A percentile compares a stretch with the other conserved stretches of the same genome.
Evolutionary conservation across 176 grass and related monocot genomes (phyloP).

Genomic region (Pontederia crassipes): DNA sequence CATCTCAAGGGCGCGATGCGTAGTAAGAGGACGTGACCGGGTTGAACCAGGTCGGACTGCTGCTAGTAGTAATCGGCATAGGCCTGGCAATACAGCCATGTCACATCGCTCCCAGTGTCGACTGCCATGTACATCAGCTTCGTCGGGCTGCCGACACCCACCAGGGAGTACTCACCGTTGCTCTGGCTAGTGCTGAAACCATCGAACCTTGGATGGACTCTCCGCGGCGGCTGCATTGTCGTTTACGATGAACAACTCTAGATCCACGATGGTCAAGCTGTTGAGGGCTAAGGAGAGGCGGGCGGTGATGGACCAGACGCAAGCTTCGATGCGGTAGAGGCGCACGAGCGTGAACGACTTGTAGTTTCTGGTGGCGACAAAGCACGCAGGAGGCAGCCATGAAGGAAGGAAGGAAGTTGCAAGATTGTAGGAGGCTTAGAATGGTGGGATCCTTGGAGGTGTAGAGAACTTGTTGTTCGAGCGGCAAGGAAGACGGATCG

Average conservation of each 20-base stretch:
- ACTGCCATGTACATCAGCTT: too few species aligned
- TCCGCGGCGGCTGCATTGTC: not conserved
- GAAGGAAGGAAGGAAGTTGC: conserved; percentile 41
- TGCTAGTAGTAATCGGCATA: conserved; percentile 84
- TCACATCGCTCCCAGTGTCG: conserved; percentile 30
- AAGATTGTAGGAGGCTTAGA: conserved; percentile 40
- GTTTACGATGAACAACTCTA: conserved; percentile 14
- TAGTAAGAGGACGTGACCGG: too few species aligned
- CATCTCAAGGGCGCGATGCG: too few species aligned
- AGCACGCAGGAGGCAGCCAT: not conserved
- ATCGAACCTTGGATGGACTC: conserved; percentile 52
- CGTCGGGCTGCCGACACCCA: too few species aligned
- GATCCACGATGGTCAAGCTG: conserved; percentile 20
- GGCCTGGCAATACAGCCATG: conserved; percentile 81
- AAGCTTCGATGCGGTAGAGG: conserved; percentile 37
- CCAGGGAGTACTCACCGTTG: conserved; percentile 50
- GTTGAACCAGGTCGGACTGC: conserved; percentile 62
- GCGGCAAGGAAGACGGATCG: not conserved
- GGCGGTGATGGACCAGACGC: conserved; percentile 29
- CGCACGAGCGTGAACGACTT: conserved; percentile 30
- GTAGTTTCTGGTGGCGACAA: conserved; percentile 29
- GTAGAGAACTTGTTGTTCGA: too few species aligned
- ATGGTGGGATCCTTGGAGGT: too few species aligned
- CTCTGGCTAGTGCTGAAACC: conserved; percentile 63
- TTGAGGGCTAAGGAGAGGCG: conserved; percentile 39